Evolutionary conservation across 331 rosid genomes (phyloP).

Genomic region (Stylosanthes scabra): DNA sequence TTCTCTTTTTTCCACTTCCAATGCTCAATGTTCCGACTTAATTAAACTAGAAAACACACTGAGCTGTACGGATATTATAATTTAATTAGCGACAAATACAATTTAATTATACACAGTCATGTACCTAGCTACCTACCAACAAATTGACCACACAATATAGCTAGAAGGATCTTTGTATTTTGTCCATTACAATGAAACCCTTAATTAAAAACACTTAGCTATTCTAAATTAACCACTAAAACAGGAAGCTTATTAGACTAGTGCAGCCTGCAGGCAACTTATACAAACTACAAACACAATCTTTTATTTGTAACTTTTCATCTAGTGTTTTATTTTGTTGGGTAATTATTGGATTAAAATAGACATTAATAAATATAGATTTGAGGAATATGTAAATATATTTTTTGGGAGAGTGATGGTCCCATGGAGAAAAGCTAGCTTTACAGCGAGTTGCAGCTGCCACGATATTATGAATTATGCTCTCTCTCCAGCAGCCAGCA

Average conservation of each 20-base stretch:
- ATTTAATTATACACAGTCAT: no score
- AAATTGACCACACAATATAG: background rate
- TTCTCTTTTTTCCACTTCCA: slow-evolving; percentile 29
- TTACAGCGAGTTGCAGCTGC: slow-evolving; percentile 21
- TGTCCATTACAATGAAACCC: slow-evolving; percentile 29
- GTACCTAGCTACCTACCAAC: background rate
- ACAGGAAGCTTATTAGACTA: background rate
- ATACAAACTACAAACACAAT: no score
- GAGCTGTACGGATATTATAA: slow-evolving; percentile 21
- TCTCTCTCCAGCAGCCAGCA: no score
- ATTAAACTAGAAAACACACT: background rate
- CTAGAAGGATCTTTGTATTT: slow-evolving; percentile 23
- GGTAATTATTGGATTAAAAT: no score
- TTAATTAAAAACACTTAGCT: background rate
- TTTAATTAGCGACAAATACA: background rate
- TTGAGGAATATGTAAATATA: no score
- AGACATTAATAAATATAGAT: no score
- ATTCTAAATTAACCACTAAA: background rate
- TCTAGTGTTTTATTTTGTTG: no score
- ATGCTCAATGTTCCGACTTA: slow-evolving; percentile 27
- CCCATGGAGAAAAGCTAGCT: slow-evolving; percentile 27
- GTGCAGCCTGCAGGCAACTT: background rate
- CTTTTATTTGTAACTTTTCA: no score
- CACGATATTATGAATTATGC: background rate
- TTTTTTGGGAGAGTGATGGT: no score